Evolutionary conservation across 495 filamentous ascomycete genomes (phyloP), one percentile per base, ranked within the genome.

Genomic region (Neurospora sp.): DNA sequence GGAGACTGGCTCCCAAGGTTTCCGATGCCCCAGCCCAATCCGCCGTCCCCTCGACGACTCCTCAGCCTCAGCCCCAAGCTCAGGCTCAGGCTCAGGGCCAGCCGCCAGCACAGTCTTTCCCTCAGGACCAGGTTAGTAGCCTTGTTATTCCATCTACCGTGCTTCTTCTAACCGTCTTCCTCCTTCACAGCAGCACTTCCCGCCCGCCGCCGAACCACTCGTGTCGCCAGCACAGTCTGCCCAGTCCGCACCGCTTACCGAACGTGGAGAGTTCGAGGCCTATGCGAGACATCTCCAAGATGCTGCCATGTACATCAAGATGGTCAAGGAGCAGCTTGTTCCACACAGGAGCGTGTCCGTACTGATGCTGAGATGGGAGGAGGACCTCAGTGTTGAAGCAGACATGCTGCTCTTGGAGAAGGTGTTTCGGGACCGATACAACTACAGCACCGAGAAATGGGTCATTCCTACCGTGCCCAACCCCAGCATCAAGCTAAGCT

Each of bases 241-340:
- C 27, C 40, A 76, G 10, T 65, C 72, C 42, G 73, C 78, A 39
- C 75, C 77, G 44, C 65, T 74, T 10, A 75, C 81, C 41, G 83
- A 86, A 74, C 83, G 83, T 69, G 85, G 84, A 74, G 86, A 86
- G 72, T 88, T 88, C 80, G 86, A 88, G 75, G 83, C 85, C 40
- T 88, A 87, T 73, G 86, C 86, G 27, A 82, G 86, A 11, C 86
- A 88, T 78, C 83, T 88, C 38, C 86, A 88, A 76, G 86, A 88
- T 83, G 86, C 86, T 14, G 84, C 86, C 68, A 87, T 86, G 81
- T 77, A 85, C 74, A 85, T 86, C 74, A 85, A 86, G 79, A 84
- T 83, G 16, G 83, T 87, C 74, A 82, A 82, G 73, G 83, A 84
- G 5, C 82, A 81, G 4, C 53, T 65, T 65, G 53, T 65, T 65